Conservation (phyloP, 306 rosid genomes). For the Glycine tomentella region DNA sequence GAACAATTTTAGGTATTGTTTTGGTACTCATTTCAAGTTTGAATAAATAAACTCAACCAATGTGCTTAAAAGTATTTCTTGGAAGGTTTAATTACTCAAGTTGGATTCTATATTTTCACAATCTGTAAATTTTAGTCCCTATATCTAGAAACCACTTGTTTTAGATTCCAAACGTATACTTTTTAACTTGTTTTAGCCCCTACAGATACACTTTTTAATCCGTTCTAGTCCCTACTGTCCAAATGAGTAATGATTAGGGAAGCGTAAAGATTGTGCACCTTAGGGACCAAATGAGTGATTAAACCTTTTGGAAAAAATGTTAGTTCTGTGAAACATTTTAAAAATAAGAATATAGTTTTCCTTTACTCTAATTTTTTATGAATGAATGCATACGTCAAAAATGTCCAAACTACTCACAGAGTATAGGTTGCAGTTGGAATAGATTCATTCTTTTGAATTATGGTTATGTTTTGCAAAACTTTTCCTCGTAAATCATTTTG, state of each 20-base stretch:
- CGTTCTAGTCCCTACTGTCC: too few species aligned
- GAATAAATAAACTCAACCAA: conserved; percentile 18
- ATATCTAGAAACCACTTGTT: too few species aligned
- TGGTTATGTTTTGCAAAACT: background rate
- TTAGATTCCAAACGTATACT: too few species aligned
- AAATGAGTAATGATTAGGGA: too few species aligned
- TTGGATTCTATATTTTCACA: too few species aligned
- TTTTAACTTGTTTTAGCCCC: too few species aligned
- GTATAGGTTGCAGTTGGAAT: conserved; percentile 12
- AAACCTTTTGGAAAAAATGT: background rate
- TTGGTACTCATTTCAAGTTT: conserved; percentile 30
- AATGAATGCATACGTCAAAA: background rate
- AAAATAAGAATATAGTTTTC: background rate
- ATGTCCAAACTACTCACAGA: background rate
- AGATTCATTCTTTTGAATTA: background rate
- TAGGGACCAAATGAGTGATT: too few species aligned
- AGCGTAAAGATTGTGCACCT: too few species aligned
- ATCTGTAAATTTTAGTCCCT: too few species aligned
- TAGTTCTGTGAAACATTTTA: background rate
- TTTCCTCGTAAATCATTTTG: conserved; percentile 6
- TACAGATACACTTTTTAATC: too few species aligned
- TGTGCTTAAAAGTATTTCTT: background rate
- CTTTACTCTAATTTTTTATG: background rate
- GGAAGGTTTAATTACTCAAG: too few species aligned
- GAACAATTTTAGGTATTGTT: background rate